Base-by-base conservation (phyloP, 495 filamentous ascomycete genomes). In the Rhizodiscina lignyota region DNA sequence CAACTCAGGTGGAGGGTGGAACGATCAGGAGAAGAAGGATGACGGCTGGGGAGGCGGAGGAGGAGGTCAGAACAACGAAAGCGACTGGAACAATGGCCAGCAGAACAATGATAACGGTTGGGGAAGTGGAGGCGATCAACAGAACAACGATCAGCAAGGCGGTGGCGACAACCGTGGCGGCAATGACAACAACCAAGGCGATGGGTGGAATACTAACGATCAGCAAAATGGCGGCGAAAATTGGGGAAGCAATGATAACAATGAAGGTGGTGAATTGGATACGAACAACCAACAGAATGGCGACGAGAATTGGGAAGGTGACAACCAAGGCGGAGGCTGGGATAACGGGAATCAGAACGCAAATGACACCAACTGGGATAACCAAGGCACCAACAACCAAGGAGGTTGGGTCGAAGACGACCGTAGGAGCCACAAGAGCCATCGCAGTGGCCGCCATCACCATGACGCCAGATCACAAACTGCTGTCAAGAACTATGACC, bases 241-340 rank as follows among this genome's bases (percentile, higher is more conserved):
- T 21, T 42, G 37, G 22, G 18, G 42, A n/a, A 34, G 26, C 11
- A 42, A 36, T 20, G 29, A 30, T 20, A 21, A 43, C 18, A 28
- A 31, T 20, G 18, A 15, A 32, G 35, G 40, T 26, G 30, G 26
- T 41, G 35, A 29, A 8, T 17, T 10, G 1, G n/a, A n/a, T n/a
- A n/a, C n/a, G n/a, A 41, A 41, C 20, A 22, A 1, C 8, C 13
- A 32, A 24, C 28, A 30, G 19, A 2, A 13, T 21, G 4, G 32
- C 21, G 26, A 4, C 8, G 19, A 17, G 13, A 30, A 28, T 5
- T 30, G 20, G 32, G 34, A 36, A 3, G 26, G 16, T 22, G 21
- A 15, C 11, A 36, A 36, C 4, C 12, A 23, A 32, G 23, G 18
- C 12, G 24, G 8, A 36, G 26, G 12, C 11, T 12, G n/a, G 23